Base-by-base conservation (phyloP, 371 early-diverging fungal genomes). In the Massospora cicadina region DNA sequence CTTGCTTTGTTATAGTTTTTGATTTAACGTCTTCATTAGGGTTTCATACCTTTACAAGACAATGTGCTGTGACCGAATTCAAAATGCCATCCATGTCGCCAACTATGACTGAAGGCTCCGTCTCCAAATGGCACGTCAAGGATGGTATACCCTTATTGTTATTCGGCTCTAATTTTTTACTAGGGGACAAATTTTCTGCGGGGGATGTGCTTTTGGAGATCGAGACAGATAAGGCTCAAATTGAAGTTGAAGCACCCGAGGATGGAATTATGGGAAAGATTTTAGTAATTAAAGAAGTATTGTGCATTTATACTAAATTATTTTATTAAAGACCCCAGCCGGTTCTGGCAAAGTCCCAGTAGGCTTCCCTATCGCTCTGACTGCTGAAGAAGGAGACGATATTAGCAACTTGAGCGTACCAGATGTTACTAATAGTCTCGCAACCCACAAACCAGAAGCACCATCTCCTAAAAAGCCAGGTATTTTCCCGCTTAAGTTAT, bases 161-260 rank as follows among this genome's bases (percentile, higher is more conserved):
- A 10, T 17, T 43, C 17, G 43, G 43, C 43, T 43, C n/a, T n/a
- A n/a, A 17, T 10, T 43, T 43, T 43, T 43, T 17, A 43, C 5
- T 43, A 43, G 43, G 98, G 33, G 98, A 98, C 76, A 79, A 76
- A 68, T 73, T 96, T 66, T 74, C 75, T 33, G 88, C 94, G 13
- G 98, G 98, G 63, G 97, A 96, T 74, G 90, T 95, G 54, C 77
- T 98, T 60, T 91, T 93, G 54, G 97, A 95, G 76, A 91, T 98
- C 64, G 98, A 98, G 76, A 98, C 98, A 30, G 98, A 98, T 78
- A 98, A 98, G 85, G 98, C 98, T 55, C 93, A 93, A 77, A 96
- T 98, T 94, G 98, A 98, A 75, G 93, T 96, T 75, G 98, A 98
- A 77, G 93, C 89, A 77, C 95, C 96, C 76, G 98, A 98, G 68